Base-by-base conservation (phyloP, 345 rosid species). In the Linum trigynum region DNA sequence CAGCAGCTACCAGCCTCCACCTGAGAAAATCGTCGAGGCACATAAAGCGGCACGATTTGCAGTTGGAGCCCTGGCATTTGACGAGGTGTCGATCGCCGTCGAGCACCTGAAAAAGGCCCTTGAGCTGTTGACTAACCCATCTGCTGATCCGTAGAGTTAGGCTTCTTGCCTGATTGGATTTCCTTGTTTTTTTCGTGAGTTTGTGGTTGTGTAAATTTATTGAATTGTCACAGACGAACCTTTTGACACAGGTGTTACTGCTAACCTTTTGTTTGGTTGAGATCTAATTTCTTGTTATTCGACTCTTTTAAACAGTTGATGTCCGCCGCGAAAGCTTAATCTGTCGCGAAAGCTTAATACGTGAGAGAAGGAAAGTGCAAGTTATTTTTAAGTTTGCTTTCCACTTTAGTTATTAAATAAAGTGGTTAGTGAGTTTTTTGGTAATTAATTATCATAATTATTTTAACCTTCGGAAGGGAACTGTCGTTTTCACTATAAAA, bases 31-130 rank as follows among this genome's bases (percentile, higher is more conserved):
- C 5, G 83, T 86, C 0, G 97, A 88, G 75, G 99, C 99, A 60
- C 99, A 83, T 72, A 94, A 94, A 75, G 96, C 99, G 71, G 99
- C 99, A 2, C 83, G 95, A 78, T 90, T 94, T 71, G 99, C 99
- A 0, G 99, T 94, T 65, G 95, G 96, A 63, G 96, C 99, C 57
- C 75, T 94, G 75, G 99, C 97, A 57, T 94, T 94, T 43, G 99
- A 94, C 74, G 99, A 94, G 39, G 84, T 94, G 64, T 79, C 90
- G 5, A 72, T 88, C 66, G 99, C 97, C 8, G 94, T 92, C 32
- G 99, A 90, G 63, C 74, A 69, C 82, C 77, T 92, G 41, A 81
- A 17, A 77, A 88, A 92, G 67, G 83, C 99, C 23, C 97, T 92
- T 15, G 99, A 92, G 71, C 72, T 88, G 83, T 88, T 87, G 66